Evolutionary conservation across 2,329 filamentous ascomycete genomes (phyloP).

Genomic region (Pyricularia pennisetigena): DNA sequence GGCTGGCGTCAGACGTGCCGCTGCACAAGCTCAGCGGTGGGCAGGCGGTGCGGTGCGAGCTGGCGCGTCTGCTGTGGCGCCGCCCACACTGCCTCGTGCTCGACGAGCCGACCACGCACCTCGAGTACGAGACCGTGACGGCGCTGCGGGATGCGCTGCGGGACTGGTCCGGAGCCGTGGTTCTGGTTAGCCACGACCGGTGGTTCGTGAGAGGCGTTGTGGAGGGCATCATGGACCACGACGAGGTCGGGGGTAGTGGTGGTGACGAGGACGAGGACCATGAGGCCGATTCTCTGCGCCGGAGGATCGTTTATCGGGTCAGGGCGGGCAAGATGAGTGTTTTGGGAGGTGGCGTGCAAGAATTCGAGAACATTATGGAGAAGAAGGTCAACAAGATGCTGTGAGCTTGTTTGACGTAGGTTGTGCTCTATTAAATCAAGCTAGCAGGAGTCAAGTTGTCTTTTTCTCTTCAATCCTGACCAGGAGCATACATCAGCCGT

Average conservation of each 20-base stretch:
- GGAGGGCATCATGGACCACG: constrained; percentile 43
- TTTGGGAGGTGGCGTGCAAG: constrained; percentile 50
- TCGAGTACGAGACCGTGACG: constrained; percentile 73
- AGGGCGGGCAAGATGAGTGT: constrained; percentile 44
- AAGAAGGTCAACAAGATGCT: constrained; percentile 42
- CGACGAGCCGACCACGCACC: constrained; percentile 76
- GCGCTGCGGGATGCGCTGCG: constrained; percentile 58
- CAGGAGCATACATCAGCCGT: neutral
- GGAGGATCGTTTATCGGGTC: constrained; percentile 50
- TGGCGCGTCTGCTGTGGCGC: constrained; percentile 59
- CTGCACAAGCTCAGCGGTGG: constrained; percentile 68
- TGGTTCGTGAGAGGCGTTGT: constrained; percentile 70
- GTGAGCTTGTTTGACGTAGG: neutral
- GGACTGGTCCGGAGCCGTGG: constrained; percentile 61
- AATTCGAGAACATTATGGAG: constrained; percentile 55
- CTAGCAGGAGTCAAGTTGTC: neutral
- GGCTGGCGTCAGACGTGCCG: constrained; percentile 63
- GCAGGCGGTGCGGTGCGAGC: constrained; percentile 57
- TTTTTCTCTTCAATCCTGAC: neutral
- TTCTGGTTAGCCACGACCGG: constrained; percentile 73
- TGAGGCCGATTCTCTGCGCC: constrained; percentile 31
- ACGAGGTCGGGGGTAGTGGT: constrained; percentile 32
- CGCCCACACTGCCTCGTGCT: constrained; percentile 65
- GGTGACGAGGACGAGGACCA: constrained; percentile 35
- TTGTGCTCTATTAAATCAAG: neutral